phyloP scores from a whole-genome alignment of 1,284 basidiomycete species.

The Limonomyces culmigenus region DNA sequence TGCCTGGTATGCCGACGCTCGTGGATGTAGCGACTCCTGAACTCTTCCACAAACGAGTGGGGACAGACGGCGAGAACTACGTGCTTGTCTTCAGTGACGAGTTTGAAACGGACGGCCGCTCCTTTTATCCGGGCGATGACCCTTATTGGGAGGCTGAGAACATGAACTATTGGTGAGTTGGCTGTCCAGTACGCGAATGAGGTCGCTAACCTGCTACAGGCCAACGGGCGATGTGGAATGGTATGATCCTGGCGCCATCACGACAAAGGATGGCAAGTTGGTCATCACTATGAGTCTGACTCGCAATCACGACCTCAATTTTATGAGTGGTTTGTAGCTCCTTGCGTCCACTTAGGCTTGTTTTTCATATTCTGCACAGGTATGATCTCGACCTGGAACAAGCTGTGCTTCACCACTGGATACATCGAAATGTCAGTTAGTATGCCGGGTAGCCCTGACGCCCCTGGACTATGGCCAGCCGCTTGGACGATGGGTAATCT shows the following conservation, averaged over 20 bases:
- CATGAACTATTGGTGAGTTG: slow-evolving; percentile 50
- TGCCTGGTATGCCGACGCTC: slow-evolving; percentile 35
- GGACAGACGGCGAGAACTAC: slow-evolving; percentile 55
- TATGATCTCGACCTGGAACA: slow-evolving; percentile 78
- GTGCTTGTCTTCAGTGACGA: slow-evolving; percentile 86
- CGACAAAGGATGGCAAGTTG: slow-evolving; percentile 55
- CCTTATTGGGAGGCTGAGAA: slow-evolving; percentile 64
- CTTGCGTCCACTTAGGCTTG: neutral
- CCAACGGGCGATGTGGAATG: slow-evolving; percentile 75
- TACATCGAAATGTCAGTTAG: slow-evolving; percentile 73
- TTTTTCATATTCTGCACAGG: slow-evolving; percentile 19
- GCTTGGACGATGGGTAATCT: slow-evolving; percentile 37
- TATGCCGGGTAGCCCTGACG: slow-evolving; percentile 54
- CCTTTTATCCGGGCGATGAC: slow-evolving; percentile 68
- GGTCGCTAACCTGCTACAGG: slow-evolving; percentile 29
- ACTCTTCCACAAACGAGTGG: slow-evolving; percentile 23
- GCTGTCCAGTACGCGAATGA: neutral
- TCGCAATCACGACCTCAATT: slow-evolving; percentile 56
- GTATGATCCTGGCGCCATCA: slow-evolving; percentile 65
- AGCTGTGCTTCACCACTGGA: slow-evolving; percentile 87
- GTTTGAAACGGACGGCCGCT: slow-evolving; percentile 66
- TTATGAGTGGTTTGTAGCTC: slow-evolving; percentile 45
- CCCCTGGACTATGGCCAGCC: slow-evolving; percentile 57
- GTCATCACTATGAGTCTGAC: slow-evolving; percentile 58
- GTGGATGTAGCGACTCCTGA: slow-evolving; percentile 34